Percentiles rank a stretch among this genome's conserved stretches.
Conservation (phyloP, 2,329 filamentous ascomycete species). For the Calonectria pseudoturangicola region DNA sequence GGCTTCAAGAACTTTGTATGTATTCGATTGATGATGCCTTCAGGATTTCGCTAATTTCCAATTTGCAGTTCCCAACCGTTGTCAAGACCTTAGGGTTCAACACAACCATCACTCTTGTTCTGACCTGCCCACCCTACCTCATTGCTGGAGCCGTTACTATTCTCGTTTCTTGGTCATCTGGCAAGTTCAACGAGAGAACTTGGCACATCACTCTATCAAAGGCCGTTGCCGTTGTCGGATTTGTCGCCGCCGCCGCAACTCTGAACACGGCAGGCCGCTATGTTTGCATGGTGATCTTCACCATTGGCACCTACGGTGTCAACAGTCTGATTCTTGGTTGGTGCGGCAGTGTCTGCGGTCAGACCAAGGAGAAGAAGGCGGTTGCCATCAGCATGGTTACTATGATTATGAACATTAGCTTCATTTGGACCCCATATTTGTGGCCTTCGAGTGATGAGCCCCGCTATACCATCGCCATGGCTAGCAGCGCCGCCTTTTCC, state of each 20-base stretch:
- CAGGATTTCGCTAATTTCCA: not conserved
- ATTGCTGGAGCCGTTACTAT: conserved; percentile 56
- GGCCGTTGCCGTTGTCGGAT: conserved; percentile 58
- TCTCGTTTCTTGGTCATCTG: conserved; percentile 61
- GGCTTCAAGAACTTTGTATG: conserved; percentile 61
- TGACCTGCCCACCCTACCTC: conserved; percentile 64
- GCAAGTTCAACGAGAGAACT: conserved; percentile 66
- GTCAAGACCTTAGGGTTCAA: conserved; percentile 52
- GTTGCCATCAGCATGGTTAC: conserved; percentile 59
- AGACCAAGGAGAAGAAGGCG: conserved; percentile 68
- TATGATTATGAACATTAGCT: conserved; percentile 42
- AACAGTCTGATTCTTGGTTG: conserved; percentile 67
- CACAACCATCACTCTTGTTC: conserved; percentile 52
- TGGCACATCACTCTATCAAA: conserved; percentile 68
- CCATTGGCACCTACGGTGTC: conserved; percentile 61
- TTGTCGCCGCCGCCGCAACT: conserved; percentile 53
- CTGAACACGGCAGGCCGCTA: conserved; percentile 46
- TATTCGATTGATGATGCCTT: too few relatives aligned
- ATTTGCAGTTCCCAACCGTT: conserved; percentile 46
- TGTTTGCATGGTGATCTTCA: conserved; percentile 61
- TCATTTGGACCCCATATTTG: conserved; percentile 45
- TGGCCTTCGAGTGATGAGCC: conserved; percentile 41
- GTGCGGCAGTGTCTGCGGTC: conserved; percentile 62
- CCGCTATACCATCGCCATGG: conserved; percentile 45
- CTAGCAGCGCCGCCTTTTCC: conserved; percentile 48